Evolutionary conservation across 805 yeast species (phyloP), one percentile per base, ranked within the genome.

Genomic region (Ogataea salicorniae): DNA sequence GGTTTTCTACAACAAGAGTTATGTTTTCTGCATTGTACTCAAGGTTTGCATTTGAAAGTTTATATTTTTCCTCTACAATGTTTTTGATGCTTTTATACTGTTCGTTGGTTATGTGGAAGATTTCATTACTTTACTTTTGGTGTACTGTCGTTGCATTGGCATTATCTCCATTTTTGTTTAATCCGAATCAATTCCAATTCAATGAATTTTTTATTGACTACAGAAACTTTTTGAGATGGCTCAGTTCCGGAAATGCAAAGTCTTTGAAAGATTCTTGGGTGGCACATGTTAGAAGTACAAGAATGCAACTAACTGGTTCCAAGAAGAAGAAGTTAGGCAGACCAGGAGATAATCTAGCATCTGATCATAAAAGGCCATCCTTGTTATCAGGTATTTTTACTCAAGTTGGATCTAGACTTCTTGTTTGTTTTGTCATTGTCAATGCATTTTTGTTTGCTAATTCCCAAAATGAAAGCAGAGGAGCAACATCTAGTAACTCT

Each of bases 151-250:
- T 77, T 15, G 83, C 89, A 0, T 71, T 86, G 63, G 72, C 84
- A 49, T 67, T 83, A 49, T 82, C 90, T 3, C 94, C 94, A 6
- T 83, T 83, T 55, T 63, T 85, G 38, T 86, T 80, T 68, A 86
- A 86, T 60, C 92, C 94, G 1, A 86, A 84, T 61, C 92, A 86
- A 57, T 85, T 83, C 54, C 75, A 81, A 4, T 80, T 83, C 68
- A 68, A 68, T 8, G 91, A 84, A 52, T 86, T 82, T 60, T 84
- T 86, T 57, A 64, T 83, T 45, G 92, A 86, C 63, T 85, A 85
- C 63, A 71, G 74, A 46, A 73, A 71, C 46, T 81, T 72, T 52
- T 63, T 84, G 46, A 59, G 56, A 35, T 77, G 81, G 81, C 61
- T 81, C 46, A 68, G 71, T 3, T 66, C 74, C 16, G 85, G 85